Evolutionary conservation across 352 stramenopile genomes (phyloP), one percentile per base, ranked within the genome.

Genomic region (Peronospora belbahrii): DNA sequence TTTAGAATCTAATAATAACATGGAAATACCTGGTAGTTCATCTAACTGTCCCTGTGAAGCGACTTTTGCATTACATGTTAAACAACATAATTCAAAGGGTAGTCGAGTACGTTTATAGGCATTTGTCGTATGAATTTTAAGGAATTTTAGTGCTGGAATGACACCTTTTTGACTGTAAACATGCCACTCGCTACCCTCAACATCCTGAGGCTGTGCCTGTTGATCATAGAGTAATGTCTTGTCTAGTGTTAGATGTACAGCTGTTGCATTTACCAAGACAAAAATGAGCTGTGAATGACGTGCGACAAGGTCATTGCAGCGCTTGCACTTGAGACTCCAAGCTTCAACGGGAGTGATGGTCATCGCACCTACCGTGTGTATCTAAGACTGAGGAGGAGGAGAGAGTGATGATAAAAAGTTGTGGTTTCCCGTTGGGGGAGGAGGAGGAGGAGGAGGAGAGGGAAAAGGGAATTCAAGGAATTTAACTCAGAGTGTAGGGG

Each of bases 61-160:
- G 0, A 86, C 42, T 35, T 86, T 85, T 8, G 33, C 24, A 18
- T 71, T 48, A 24, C 78, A 90, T 2, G 37, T 43, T 9, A 47
- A 18, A 36, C 78, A 89, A 20, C 52, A 58, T 10, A 89, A 20
- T 61, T 75, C 71, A 48, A 75, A 89, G 5, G 75, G 71, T 15
- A 66, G n/a, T 2, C 56, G 62, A 17, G 40, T 9, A 10, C 57
- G 62, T 41, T 82, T 81, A 13, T 17, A 43, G 5, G 52, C 43
- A 31, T 74, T 80, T 0, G 22, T 64, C 3, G 59, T 71, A 59
- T 65, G 59, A 20, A 67, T 55, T 42, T 83, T 87, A 10, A 47
- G 62, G n/a, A 86, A 79, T 6, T 49, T 42, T 19, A 79, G 42
- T 28, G 40, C 44, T 3, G 64, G 69, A 17, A 51, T 28, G 33